Conservation (phyloP, 192 early-diverging fungal genomes). For the Allomyces macrogynus region DNA sequence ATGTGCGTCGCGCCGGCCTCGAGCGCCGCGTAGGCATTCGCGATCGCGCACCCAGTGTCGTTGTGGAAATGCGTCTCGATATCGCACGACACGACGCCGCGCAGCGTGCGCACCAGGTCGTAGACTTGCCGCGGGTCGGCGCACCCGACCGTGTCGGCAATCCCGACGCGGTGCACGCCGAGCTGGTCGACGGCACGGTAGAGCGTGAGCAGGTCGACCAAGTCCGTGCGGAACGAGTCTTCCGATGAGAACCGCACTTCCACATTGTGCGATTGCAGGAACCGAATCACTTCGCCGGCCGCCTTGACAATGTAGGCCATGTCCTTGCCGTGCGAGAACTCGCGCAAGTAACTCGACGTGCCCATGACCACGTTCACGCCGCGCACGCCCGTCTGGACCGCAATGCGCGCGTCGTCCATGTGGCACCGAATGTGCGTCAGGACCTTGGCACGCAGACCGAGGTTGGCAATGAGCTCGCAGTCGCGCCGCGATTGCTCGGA, state of each 20-base stretch:
- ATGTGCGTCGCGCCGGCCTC: slow-evolving; percentile 97
- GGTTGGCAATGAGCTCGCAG: slow-evolving; percentile 70
- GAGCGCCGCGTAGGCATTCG: slow-evolving; percentile 88
- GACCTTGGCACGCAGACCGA: slow-evolving; percentile 95
- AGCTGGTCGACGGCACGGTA: slow-evolving; percentile 95
- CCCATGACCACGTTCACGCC: slow-evolving; percentile 97
- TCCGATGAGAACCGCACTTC: slow-evolving; percentile 96
- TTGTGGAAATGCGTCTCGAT: slow-evolving; percentile 99
- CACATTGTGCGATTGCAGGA: slow-evolving; percentile 84
- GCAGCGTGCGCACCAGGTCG: slow-evolving; percentile 85
- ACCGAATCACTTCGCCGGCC: slow-evolving; percentile 89
- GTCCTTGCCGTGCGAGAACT: slow-evolving; percentile 98
- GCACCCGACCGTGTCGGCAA: slow-evolving; percentile 97
- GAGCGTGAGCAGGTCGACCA: slow-evolving; percentile 88
- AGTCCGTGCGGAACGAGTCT: slow-evolving; percentile 92
- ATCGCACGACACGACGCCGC: slow-evolving; percentile 87
- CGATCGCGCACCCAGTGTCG: slow-evolving; percentile 96
- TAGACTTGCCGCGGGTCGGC: slow-evolving; percentile 96
- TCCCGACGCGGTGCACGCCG: slow-evolving; percentile 94
- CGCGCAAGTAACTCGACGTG: slow-evolving; percentile 81
- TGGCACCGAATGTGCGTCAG: slow-evolving; percentile 91
- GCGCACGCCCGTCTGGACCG: slow-evolving; percentile 91
- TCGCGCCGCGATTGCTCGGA: slow-evolving; percentile 88
- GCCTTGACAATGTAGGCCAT: slow-evolving; percentile 93
- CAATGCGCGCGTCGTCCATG: slow-evolving; percentile 94